Evolutionary conservation across 2,329 filamentous ascomycete species (phyloP), one percentile per base, ranked within the genome.

Genomic region (Colletotrichum australisinense): DNA sequence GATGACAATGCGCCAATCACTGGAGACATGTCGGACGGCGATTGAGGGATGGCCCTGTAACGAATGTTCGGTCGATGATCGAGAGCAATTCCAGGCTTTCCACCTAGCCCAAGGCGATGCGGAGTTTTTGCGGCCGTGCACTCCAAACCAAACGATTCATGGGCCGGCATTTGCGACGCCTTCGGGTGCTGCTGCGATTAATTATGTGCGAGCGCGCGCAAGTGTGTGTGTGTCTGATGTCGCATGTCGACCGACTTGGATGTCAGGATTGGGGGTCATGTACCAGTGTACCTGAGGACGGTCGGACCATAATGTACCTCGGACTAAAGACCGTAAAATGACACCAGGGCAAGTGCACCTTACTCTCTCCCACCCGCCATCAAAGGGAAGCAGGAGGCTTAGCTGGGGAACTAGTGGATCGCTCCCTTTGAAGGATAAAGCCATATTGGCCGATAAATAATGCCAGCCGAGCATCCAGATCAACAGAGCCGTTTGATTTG

Each of bases 171-270:
- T 32, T 69, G 59, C 58, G 66, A 64, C 65, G 59, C 60, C 53
- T 66, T 69, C 53, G 66, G 53, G 49, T 12, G 9, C 42, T 32
- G 56, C 28, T 53, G 28, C 28, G 16, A 26, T 14, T 53, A n/a
- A 55, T n/a, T 52, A n/a, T 22, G 30, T 30, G 42, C 42, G 42
- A 49, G 42, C 42, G 16, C 19, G 42, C 42, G 42, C 35, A 24
- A 28, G 63, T 59, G 14, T 68, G 56, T 70, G 66, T 57, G 59
- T 73, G 67, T 73, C 67, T 71, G 71, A 73, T 73, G 71, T 73
- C 60, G 71, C 67, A 73, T 66, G 67, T 71, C 67, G 67, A 52
- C 59, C 56, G 38, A 73, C 52, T 49, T 55, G 56, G 35, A 62
- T 66, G 67, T 59, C 12, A 56, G 56, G 46, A 62, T 62, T 32